Percentiles rank a stretch among this genome's conserved stretches.
These are phyloP conservation scores for Chaetomidium leptoderma DNA, from an alignment of 495 filamentous ascomycete genomes.

Conservation along the genomic window DNA sequence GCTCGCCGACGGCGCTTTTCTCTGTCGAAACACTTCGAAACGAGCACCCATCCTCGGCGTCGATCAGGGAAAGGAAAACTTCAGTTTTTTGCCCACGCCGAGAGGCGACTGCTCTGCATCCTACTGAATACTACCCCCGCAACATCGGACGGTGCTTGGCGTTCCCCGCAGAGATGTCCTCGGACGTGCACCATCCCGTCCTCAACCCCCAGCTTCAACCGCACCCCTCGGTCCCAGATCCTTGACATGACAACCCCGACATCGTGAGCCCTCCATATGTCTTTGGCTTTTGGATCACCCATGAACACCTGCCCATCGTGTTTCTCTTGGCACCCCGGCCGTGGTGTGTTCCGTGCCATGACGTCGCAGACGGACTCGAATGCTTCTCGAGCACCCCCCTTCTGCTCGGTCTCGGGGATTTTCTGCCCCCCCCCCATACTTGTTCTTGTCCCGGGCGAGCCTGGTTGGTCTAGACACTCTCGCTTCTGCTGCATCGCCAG, in stretches of 20 bases:
- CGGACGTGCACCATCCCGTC: constrained; percentile 17
- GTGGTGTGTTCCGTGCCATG: constrained; percentile 37
- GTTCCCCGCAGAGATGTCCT: background rate
- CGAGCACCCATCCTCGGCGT: constrained; percentile 31
- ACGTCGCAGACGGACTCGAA: constrained; percentile 25
- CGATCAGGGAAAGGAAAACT: constrained; percentile 36
- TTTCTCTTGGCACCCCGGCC: constrained; percentile 32
- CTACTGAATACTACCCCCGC: background rate
- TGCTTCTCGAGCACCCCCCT: constrained; percentile 14
- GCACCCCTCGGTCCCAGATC: constrained; percentile 5
- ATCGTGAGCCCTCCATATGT: background rate
- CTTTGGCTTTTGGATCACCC: background rate
- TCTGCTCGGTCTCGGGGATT: constrained; percentile 11
- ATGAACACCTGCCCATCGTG: constrained; percentile 7
- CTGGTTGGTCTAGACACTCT: background rate
- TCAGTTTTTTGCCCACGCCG: background rate
- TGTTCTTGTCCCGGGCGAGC: background rate
- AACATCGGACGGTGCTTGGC: constrained; percentile 22
- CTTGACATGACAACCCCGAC: background rate
- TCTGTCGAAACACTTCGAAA: constrained; percentile 34
- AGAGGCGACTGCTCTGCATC: background rate
- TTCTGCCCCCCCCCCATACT: background rate
- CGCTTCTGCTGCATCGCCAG: constrained; percentile 11
- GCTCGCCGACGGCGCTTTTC: constrained; percentile 1
- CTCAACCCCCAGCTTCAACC: constrained; percentile 10